phyloP scores from a whole-genome alignment of 371 early-diverging fungal species.

The Synchytrium microbalum region DNA sequence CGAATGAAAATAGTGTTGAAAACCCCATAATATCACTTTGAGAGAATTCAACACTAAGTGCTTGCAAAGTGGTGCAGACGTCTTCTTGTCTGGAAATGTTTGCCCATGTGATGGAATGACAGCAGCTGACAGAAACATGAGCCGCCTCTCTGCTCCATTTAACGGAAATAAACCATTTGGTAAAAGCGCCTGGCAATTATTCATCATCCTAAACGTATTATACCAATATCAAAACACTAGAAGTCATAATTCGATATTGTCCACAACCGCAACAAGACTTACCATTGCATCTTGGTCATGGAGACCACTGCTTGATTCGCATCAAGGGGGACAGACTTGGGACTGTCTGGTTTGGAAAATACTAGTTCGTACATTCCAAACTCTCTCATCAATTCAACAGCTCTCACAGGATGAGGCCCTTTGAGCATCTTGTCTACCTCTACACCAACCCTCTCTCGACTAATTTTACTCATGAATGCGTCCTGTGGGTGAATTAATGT shows the following conservation, averaged over 20 bases:
- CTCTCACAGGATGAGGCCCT: slow-evolving; percentile 45
- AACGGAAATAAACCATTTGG: slow-evolving; percentile 1
- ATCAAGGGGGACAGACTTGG: slow-evolving; percentile 1
- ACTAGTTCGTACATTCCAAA: slow-evolving; percentile 49
- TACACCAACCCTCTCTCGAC: slow-evolving; percentile 88
- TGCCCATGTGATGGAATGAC: slow-evolving; percentile 39
- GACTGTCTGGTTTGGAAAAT: slow-evolving; percentile 39
- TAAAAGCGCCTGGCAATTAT: not conserved
- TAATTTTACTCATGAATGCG: slow-evolving; percentile 79
- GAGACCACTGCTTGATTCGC: slow-evolving; percentile 3
- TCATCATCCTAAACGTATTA: slow-evolving; percentile 4
- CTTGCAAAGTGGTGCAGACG: slow-evolving; percentile 9
- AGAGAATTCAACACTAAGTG: slow-evolving; percentile 26
- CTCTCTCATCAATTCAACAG: slow-evolving; percentile 42
- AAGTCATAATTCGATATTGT: not conserved
- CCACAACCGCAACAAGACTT: not conserved
- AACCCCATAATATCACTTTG: no score
- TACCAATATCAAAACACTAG: not conserved
- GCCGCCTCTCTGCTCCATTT: slow-evolving; percentile 8
- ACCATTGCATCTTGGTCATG: not conserved
- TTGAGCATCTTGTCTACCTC: slow-evolving; percentile 95
- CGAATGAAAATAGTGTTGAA: not conserved
- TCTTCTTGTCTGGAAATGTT: slow-evolving; percentile 21
- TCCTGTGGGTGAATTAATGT: slow-evolving; percentile 19
- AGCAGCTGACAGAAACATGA: slow-evolving; percentile 33